phyloP scores from a whole-genome alignment of 306 rosid genomes.

The Malus domestica region DNA sequence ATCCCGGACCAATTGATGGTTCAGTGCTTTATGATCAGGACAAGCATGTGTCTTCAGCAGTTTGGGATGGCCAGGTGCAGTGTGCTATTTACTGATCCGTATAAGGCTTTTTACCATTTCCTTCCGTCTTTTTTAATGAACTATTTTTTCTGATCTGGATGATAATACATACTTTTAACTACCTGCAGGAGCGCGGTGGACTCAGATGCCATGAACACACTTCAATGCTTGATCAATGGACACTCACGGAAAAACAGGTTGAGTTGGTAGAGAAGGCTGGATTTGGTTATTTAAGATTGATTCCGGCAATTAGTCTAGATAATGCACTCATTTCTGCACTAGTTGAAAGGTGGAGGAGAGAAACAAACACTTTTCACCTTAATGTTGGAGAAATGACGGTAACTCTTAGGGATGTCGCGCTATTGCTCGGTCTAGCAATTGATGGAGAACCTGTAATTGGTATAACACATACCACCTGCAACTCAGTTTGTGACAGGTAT shows the following conservation, averaged over 20 bases:
- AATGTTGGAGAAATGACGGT: slow-evolving; percentile 95
- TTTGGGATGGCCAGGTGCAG: slow-evolving; percentile 98
- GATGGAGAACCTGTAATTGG: slow-evolving; percentile 97
- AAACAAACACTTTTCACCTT: slow-evolving; percentile 95
- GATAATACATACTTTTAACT: not conserved
- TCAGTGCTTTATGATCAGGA: slow-evolving; percentile 93
- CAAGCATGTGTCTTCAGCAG: slow-evolving; percentile 93
- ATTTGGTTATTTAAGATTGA: slow-evolving; percentile 75
- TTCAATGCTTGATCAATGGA: slow-evolving; percentile 96
- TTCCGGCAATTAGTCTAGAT: slow-evolving; percentile 96
- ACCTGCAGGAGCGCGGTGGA: slow-evolving; percentile 92
- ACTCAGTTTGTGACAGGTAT: slow-evolving; percentile 73
- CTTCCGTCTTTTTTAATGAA: not conserved
- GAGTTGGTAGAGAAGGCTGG: slow-evolving; percentile 89
- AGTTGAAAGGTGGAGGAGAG: slow-evolving; percentile 99
- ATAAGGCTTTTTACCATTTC: slow-evolving; percentile 3
- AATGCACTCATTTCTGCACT: slow-evolving; percentile 95
- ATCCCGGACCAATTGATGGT: slow-evolving; percentile 92
- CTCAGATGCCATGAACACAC: slow-evolving; percentile 99
- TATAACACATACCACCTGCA: slow-evolving; percentile 75
- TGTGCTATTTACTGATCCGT: slow-evolving; percentile 2
- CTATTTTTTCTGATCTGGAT: not conserved
- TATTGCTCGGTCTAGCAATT: slow-evolving; percentile 88
- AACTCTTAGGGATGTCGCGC: slow-evolving; percentile 83
- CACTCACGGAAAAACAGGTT: slow-evolving; percentile 58